Conservation (phyloP, 2,329 filamentous ascomycete genomes). For the Trichoderma arundinaceum region DNA sequence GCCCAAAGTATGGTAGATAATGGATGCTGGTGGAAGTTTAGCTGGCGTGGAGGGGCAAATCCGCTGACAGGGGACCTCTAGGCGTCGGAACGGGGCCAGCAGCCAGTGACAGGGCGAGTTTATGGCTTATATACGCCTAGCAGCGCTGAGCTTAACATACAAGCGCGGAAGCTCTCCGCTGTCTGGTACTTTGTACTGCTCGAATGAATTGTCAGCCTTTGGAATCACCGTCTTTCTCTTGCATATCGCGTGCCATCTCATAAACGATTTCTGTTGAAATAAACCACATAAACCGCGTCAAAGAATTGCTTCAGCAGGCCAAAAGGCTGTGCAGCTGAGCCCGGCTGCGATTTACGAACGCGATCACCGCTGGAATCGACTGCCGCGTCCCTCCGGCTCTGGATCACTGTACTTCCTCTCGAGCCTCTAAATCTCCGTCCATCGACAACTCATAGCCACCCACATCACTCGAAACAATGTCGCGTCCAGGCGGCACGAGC, state of each 20-base stretch:
- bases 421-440: not conserved
- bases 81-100: not conserved
- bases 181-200: not conserved
- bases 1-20: conserved; percentile 5
- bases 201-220: conserved; percentile 27
- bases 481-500: conserved; percentile 37
- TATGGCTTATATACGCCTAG: not conserved
- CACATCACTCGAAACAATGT: conserved; percentile 36
- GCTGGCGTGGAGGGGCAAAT: conserved; percentile 36
- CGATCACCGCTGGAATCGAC: conserved; percentile 2
- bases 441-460: not conserved
- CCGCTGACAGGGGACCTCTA: conserved; percentile 16
- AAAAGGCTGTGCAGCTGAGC: not conserved
- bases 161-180: conserved; percentile 30
- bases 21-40: conserved; percentile 37
- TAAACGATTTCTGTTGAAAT: not conserved
- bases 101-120: conserved; percentile 5
- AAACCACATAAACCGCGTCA: not conserved
- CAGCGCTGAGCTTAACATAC: conserved; percentile 6
- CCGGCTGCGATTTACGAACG: not conserved
- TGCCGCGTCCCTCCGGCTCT: not conserved
- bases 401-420: not conserved
- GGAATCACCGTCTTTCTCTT: not conserved
- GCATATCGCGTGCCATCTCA: not conserved
- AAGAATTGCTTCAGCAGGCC: not conserved